Evolutionary conservation across 2,329 filamentous ascomycete species (phyloP).

Genomic region (Phyllosticta ampelicida): DNA sequence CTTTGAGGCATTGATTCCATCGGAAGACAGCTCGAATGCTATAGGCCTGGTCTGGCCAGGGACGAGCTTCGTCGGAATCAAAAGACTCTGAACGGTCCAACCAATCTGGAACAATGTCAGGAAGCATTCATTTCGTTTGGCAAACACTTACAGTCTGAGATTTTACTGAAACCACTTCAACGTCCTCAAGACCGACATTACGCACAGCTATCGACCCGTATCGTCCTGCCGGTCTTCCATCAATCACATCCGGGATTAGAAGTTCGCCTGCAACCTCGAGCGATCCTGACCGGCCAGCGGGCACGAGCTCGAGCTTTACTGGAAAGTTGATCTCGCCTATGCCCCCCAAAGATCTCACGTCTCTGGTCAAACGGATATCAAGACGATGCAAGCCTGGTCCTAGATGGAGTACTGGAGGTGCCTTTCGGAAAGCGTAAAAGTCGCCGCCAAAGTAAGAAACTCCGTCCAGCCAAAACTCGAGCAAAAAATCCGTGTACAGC

Average conservation of each 20-base stretch:
- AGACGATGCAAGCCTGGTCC: conserved; percentile 40
- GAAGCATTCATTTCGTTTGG: background rate
- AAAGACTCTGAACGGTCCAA: background rate
- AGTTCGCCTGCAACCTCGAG: conserved; percentile 24
- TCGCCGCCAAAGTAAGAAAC: conserved; percentile 47
- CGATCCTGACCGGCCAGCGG: conserved; percentile 15
- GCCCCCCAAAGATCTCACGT: conserved; percentile 47
- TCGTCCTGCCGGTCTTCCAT: conserved; percentile 35
- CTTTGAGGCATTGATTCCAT: conserved; percentile 16
- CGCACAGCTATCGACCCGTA: conserved; percentile 40
- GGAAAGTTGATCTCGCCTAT: conserved; percentile 31
- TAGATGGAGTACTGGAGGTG: conserved; percentile 40
- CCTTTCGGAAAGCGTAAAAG: conserved; percentile 41
- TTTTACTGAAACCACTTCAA: conserved; percentile 25
- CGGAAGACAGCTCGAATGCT: conserved; percentile 22
- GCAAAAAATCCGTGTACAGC: conserved; percentile 37
- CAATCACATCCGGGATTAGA: conserved; percentile 41
- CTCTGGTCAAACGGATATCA: conserved; percentile 43
- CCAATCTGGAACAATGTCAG: background rate
- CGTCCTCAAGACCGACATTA: conserved; percentile 31
- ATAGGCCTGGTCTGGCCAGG: conserved; percentile 34
- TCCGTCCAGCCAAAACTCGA: conserved; percentile 45
- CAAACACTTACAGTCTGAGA: conserved; percentile 4
- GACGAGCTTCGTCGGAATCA: background rate
- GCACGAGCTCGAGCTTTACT: conserved; percentile 26